A percentile compares a stretch with the other conserved stretches of the same genome.
These are phyloP conservation scores for Wickerhamomyces hampshirensis DNA, from an alignment of 805 yeast species.

Conservation along the genomic window DNA sequence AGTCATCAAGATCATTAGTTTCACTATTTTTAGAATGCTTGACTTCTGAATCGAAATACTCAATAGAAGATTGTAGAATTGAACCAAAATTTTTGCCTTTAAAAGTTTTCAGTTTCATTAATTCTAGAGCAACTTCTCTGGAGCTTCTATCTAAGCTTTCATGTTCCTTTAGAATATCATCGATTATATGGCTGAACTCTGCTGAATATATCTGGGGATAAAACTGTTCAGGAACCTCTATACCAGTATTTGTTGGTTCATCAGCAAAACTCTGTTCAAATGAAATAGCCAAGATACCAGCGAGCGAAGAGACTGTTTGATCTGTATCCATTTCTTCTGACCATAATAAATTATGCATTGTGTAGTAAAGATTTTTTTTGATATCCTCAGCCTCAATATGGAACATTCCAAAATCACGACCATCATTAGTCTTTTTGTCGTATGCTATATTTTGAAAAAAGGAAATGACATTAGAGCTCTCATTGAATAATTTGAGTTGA, in stretches of 20 bases:
- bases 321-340: constrained; percentile 25
- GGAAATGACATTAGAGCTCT: background rate
- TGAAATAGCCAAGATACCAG: constrained; percentile 32
- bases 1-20: constrained; percentile 2
- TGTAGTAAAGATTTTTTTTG: constrained; percentile 27
- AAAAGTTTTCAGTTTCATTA: constrained; percentile 24
- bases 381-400: constrained; percentile 31
- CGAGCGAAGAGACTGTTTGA: constrained; percentile 22
- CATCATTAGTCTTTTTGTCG: constrained; percentile 1
- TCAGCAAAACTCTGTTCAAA: constrained; percentile 19
- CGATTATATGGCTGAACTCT: constrained; percentile 17
- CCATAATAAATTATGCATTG: constrained; percentile 30
- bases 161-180: constrained; percentile 3
- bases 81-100: constrained; percentile 29
- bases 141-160: constrained; percentile 9
- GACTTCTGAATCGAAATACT: constrained; percentile 17
- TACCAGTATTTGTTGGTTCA: constrained; percentile 14
- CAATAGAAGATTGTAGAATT: constrained; percentile 23
- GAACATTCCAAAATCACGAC: constrained; percentile 23
- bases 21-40: background rate
- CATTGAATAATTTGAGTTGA: constrained; percentile 6
- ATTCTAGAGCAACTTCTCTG: constrained; percentile 14
- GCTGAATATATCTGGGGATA: constrained; percentile 37
- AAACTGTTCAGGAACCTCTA: constrained; percentile 27
- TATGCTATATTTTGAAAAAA: constrained; percentile 2